Conservation (phyloP, 1,284 basidiomycete genomes). For the Sporisorium scitamineum region DNA sequence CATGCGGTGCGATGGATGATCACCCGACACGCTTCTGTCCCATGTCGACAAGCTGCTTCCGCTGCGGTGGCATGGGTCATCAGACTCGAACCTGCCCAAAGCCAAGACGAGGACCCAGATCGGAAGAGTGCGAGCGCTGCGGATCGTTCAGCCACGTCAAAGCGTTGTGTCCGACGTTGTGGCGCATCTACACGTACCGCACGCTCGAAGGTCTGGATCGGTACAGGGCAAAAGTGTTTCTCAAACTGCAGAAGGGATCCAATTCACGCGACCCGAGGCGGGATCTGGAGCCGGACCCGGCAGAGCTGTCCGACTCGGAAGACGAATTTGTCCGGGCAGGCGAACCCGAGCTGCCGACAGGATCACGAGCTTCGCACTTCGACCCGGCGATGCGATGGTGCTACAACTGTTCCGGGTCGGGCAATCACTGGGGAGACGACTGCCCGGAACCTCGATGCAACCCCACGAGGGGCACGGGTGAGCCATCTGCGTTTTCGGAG, state of each 20-base stretch:
- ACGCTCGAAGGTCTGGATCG: conserved; percentile 73
- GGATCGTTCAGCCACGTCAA: conserved; percentile 77
- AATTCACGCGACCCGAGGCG: conserved; percentile 20
- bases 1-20: conserved; percentile 86
- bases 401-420: conserved; percentile 84
- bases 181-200: conserved; percentile 86
- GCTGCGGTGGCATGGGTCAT: conserved; percentile 88
- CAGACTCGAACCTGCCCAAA: conserved; percentile 78
- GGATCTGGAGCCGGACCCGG: conserved; percentile 29
- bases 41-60: conserved; percentile 83
- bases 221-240: conserved; percentile 33
- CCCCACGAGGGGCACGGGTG: conserved; percentile 72
- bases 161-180: conserved; percentile 86
- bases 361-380: conserved; percentile 12
- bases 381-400: conserved; percentile 78
- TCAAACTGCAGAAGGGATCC: conserved; percentile 13
- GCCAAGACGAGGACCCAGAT: conserved; percentile 33
- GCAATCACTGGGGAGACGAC: conserved; percentile 86
- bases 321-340: conserved; percentile 28
- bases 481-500: conserved; percentile 81
- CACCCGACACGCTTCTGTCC: conserved; percentile 86
- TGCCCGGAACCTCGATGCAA: conserved; percentile 75
- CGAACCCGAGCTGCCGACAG: conserved; percentile 22
- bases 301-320: conserved; percentile 33
- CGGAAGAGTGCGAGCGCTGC: conserved; percentile 79